Conservation (phyloP, 2,329 filamentous ascomycete species). For the Trichoderma sp. region DNA sequence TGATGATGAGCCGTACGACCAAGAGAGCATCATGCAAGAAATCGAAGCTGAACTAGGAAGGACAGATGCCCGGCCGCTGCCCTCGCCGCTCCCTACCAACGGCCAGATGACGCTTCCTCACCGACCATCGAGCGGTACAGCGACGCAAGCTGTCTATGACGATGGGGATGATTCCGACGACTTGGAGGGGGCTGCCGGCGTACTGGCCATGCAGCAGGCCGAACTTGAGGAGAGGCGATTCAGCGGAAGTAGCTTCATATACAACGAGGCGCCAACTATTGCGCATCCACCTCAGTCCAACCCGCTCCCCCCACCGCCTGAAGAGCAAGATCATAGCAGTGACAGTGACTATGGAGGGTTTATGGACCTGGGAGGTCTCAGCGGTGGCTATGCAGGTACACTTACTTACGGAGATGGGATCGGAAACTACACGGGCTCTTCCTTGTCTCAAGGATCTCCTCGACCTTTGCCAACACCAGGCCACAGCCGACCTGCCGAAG, state of each 20-base stretch:
- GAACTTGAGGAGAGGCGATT: slow-evolving; percentile 71
- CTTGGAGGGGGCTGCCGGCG: slow-evolving; percentile 79
- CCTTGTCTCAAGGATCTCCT: slow-evolving; percentile 46
- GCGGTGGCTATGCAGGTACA: slow-evolving; percentile 66
- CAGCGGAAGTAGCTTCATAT: slow-evolving; percentile 37
- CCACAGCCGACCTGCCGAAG: slow-evolving; percentile 56
- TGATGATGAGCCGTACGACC: slow-evolving; percentile 44
- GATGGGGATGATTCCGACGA: slow-evolving; percentile 74
- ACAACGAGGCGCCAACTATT: slow-evolving; percentile 33
- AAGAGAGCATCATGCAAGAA: slow-evolving; percentile 59
- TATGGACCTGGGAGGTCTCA: slow-evolving; percentile 74
- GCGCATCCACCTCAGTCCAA: slow-evolving; percentile 31
- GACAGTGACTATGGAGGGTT: slow-evolving; percentile 68
- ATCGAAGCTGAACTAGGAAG: slow-evolving; percentile 57
- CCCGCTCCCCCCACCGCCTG: slow-evolving; percentile 49
- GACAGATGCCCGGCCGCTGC: slow-evolving; percentile 41
- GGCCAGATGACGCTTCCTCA: slow-evolving; percentile 48
- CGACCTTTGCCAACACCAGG: slow-evolving; percentile 52
- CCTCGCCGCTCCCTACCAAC: slow-evolving; percentile 40
- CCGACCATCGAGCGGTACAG: slow-evolving; percentile 17
- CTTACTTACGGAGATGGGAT: slow-evolving; percentile 54
- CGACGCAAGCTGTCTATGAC: slow-evolving; percentile 33
- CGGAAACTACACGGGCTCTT: slow-evolving; percentile 42
- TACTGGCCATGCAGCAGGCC: slow-evolving; percentile 80
- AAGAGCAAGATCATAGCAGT: slow-evolving; percentile 55